phyloP scores from a whole-genome alignment of 768 basidiomycete species.

The Termitomyces bulborhizus region DNA sequence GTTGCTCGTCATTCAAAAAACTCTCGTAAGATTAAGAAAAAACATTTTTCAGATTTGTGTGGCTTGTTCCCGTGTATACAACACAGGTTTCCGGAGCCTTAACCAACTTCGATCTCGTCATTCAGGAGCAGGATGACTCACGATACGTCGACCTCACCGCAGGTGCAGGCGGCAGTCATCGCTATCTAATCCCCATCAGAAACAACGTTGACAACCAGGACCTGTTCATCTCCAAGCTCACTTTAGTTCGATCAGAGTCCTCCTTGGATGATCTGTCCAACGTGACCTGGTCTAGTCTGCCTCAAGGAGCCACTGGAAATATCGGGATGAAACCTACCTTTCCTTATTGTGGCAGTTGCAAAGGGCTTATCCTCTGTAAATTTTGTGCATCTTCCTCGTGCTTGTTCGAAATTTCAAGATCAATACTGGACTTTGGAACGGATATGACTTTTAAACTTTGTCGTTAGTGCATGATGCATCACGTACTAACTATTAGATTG shows the following conservation, averaged over 20 bases:
- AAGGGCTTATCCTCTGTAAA: neutral
- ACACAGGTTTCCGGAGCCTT: conserved; percentile 1
- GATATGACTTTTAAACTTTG: too few species aligned
- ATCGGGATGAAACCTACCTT: neutral
- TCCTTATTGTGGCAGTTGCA: neutral
- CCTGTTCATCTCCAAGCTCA: conserved; percentile 2
- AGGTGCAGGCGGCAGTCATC: neutral
- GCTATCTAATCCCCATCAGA: conserved; percentile 4
- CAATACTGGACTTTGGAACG: too few species aligned
- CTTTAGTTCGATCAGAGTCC: neutral
- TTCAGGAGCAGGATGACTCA: neutral
- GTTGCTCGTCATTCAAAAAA: neutral
- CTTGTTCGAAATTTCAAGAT: neutral
- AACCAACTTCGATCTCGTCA: conserved; percentile 3
- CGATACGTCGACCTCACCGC: conserved; percentile 3
- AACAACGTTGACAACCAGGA: neutral
- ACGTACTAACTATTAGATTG: too few species aligned
- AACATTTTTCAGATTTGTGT: neutral
- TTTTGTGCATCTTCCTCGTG: too few species aligned
- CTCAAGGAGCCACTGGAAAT: neutral
- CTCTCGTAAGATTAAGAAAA: neutral
- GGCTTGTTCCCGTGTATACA: conserved; percentile 6
- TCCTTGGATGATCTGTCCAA: neutral
- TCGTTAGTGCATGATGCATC: too few species aligned
- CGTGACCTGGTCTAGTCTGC: neutral